phyloP scores from a whole-genome alignment of 225 moss, liverwort and hornwort genomes.

The Takakia lepidozioides region DNA sequence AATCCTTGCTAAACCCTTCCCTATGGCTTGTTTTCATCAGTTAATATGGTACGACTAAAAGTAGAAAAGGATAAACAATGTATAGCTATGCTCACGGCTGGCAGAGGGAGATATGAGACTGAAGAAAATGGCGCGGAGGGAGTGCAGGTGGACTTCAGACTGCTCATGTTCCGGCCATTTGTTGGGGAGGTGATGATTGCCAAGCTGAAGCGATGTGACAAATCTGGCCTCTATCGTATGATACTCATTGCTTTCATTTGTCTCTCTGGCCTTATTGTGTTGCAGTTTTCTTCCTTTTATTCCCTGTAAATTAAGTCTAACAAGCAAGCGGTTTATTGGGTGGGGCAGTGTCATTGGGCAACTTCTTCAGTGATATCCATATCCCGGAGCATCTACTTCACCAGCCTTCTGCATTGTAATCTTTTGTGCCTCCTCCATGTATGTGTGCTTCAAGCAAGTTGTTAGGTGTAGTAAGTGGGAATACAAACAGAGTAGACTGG shows the following conservation, averaged over 20 bases:
- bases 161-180: conserved; percentile 97
- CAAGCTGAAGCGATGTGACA: conserved; percentile 85
- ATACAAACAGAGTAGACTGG: no score
- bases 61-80: no score
- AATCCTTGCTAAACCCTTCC: background rate
- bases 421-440: no score
- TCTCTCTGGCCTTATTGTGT: no score
- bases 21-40: background rate
- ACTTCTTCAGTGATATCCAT: conserved; percentile 85
- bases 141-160: conserved; percentile 70
- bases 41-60: no score
- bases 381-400: conserved; percentile 89
- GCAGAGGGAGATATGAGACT: background rate
- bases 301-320: no score
- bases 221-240: conserved; percentile 86
- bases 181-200: conserved; percentile 85
- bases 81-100: no score
- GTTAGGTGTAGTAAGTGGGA: no score
- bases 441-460: no score
- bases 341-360: conserved; percentile 71
- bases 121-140: background rate
- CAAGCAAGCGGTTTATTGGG: background rate
- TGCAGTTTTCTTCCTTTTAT: no score
- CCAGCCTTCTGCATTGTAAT: conserved; percentile 80
- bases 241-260: no score